Conservation (phyloP, 2,329 filamentous ascomycete genomes). For the Hypoxylon sp. region DNA sequence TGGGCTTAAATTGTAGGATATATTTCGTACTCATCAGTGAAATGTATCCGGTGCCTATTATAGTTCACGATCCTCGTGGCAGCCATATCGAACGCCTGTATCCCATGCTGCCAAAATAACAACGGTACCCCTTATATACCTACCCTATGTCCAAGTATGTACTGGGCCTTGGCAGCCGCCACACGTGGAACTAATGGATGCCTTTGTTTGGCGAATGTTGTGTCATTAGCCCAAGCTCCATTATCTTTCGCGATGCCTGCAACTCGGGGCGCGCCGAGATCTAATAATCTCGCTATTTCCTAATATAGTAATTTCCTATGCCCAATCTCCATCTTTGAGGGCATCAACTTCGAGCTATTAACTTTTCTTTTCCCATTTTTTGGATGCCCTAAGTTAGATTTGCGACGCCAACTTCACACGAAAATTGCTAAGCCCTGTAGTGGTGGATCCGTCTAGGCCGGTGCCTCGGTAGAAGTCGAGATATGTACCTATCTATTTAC, state of each 20-base stretch:
- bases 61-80: constrained; percentile 11
- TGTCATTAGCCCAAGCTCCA: constrained; percentile 15
- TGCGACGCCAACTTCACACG: constrained; percentile 3
- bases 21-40: background rate
- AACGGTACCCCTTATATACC: constrained; percentile 1
- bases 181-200: background rate
- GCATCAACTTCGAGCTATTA: constrained; percentile 1
- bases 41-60: background rate
- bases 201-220: background rate
- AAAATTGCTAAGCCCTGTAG: constrained; percentile 8
- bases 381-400: constrained; percentile 2
- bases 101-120: constrained; percentile 21
- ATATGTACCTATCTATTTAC: background rate
- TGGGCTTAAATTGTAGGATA: background rate
- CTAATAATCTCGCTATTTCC: constrained; percentile 23
- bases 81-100: constrained; percentile 9
- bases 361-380: background rate
- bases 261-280: constrained; percentile 30
- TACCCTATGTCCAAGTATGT: background rate
- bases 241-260: constrained; percentile 12
- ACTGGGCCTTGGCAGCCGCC: background rate
- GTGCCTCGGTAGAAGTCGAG: constrained; percentile 4
- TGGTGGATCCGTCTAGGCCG: constrained; percentile 16
- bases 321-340: background rate
- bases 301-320: constrained; percentile 9